Evolutionary conservation across 306 rosid genomes (phyloP).

Genomic region (Biancaea sappan): DNA sequence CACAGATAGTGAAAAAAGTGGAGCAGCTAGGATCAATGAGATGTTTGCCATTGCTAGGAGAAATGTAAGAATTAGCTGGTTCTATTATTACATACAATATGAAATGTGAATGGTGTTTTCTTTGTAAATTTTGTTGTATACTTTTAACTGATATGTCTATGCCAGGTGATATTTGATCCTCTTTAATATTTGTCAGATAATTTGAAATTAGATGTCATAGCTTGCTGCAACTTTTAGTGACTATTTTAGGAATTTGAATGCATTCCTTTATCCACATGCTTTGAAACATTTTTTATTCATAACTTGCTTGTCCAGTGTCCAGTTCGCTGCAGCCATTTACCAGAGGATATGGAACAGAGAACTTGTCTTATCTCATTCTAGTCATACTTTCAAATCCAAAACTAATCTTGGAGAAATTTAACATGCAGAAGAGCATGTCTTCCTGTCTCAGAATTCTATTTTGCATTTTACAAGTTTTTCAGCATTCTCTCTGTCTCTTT

Average conservation of each 20-base stretch:
- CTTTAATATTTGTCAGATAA: conserved; percentile 24
- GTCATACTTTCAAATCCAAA: neutral
- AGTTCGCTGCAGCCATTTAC: conserved; percentile 6
- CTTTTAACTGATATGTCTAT: conserved; percentile 14
- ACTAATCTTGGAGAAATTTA: neutral
- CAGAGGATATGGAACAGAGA: neutral
- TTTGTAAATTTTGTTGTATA: conserved; percentile 16
- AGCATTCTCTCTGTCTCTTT: neutral
- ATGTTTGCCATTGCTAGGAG: conserved; percentile 93
- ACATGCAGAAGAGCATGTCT: neutral
- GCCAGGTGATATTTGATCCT: conserved; percentile 10
- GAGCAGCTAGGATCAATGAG: conserved; percentile 87
- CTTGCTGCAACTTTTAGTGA: conserved; percentile 11
- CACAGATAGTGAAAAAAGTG: conserved; percentile 96
- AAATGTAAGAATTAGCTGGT: conserved; percentile 60
- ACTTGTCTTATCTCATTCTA: neutral
- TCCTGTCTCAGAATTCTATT: neutral
- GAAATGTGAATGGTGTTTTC: conserved; percentile 9
- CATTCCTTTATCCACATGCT: neutral
- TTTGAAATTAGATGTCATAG: conserved; percentile 24
- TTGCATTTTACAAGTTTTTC: neutral
- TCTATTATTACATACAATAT: conserved; percentile 30
- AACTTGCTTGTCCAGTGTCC: conserved; percentile 1
- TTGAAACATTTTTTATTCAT: neutral
- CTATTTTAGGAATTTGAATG: conserved; percentile 27